A percentile compares a stretch with the other conserved stretches of the same genome.
Evolutionary conservation across 176 grass and related monocot genomes (phyloP).

Genomic region (Echinochloa phyllopogon): DNA sequence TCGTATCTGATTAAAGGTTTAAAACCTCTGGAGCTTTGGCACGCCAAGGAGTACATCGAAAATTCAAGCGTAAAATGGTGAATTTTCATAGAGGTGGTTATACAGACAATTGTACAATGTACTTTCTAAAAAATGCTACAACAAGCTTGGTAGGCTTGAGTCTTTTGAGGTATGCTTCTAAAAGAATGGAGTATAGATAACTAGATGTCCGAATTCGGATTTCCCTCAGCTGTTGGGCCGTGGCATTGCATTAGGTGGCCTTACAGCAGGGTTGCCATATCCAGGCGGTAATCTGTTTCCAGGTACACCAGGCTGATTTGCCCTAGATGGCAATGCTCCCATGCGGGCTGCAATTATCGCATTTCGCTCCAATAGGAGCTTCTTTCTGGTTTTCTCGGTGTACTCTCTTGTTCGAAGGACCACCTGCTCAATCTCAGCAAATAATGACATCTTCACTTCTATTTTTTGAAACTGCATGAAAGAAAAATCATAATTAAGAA

Average conservation of each 20-base stretch:
- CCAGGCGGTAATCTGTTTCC: constrained; percentile 70
- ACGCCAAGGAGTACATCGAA: not conserved
- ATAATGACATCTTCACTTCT: constrained; percentile 76
- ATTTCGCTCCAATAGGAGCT: constrained; percentile 82
- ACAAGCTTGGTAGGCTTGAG: constrained; percentile 30
- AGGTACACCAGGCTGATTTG: constrained; percentile 48
- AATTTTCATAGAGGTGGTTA: constrained; percentile 25
- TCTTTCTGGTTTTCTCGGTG: constrained; percentile 84
- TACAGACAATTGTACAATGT: constrained; percentile 32
- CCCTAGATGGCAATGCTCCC: constrained; percentile 56
- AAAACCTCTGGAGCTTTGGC: not conserved
- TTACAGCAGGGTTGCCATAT: constrained; percentile 50
- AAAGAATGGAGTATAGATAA: constrained; percentile 54
- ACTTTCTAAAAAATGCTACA: constrained; percentile 62
- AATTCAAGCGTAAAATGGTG: constrained; percentile 17
- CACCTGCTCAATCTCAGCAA: constrained; percentile 77
- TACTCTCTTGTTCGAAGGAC: constrained; percentile 74
- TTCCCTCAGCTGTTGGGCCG: constrained; percentile 39
- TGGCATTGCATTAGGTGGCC: constrained; percentile 50
- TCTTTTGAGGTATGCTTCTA: constrained; percentile 43
- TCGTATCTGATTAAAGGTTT: constrained; percentile 2
- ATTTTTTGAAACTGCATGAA: constrained; percentile 80
- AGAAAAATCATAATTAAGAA: not conserved
- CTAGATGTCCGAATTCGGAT: not conserved
- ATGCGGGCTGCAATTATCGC: constrained; percentile 83